Conservation (phyloP, 257 asterid species). For the Salvia miltiorrhiza region DNA sequence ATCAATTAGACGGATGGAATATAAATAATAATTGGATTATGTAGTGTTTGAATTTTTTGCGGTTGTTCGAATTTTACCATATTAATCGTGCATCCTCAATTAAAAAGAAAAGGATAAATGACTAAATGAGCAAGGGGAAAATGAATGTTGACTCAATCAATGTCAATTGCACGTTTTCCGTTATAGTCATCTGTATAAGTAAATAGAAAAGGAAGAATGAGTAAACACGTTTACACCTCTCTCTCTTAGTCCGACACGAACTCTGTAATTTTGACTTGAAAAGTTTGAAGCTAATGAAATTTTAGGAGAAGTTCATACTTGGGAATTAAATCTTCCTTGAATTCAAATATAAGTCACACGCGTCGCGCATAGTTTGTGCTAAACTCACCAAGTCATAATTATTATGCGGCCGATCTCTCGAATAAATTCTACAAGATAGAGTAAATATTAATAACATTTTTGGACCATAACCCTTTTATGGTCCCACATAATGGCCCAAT, state of each 20-base stretch:
- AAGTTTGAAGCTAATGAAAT: too few relatives aligned
- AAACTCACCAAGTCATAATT: too few relatives aligned
- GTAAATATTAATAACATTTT: background rate
- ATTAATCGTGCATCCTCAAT: too few relatives aligned
- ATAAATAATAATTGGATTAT: too few relatives aligned
- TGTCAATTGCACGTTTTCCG: constrained; percentile 8
- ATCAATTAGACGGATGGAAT: too few relatives aligned
- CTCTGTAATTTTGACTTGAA: too few relatives aligned
- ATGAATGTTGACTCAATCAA: background rate
- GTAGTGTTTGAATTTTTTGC: too few relatives aligned
- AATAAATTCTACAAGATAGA: background rate
- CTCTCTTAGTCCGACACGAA: too few relatives aligned
- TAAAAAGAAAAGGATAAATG: too few relatives aligned
- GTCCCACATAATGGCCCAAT: background rate
- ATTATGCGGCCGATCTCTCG: background rate
- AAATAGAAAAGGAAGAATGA: background rate
- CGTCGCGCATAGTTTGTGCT: background rate
- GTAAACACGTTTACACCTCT: background rate
- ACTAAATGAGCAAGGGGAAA: too few relatives aligned
- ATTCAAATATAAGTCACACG: background rate
- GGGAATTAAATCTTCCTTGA: background rate
- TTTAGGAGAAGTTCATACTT: too few relatives aligned
- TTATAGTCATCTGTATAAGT: background rate
- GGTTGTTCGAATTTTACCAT: too few relatives aligned
- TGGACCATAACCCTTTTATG: background rate